Conservation (phyloP, 305 asterid species). For the Coffea humblotiana region DNA sequence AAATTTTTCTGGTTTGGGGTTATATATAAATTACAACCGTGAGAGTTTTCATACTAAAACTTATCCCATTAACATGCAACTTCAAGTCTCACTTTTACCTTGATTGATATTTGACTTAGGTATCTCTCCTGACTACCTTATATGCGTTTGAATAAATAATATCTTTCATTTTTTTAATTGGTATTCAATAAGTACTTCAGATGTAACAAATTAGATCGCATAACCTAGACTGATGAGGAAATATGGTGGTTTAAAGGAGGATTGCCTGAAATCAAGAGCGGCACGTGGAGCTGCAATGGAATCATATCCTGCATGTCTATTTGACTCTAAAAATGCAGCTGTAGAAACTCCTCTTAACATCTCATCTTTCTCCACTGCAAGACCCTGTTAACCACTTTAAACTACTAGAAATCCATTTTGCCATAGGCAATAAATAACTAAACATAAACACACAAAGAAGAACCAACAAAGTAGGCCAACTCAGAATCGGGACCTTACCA, state of each 20-base stretch:
- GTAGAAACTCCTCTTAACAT: conserved; percentile 57
- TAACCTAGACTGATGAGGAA: not conserved
- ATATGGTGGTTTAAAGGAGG: not conserved
- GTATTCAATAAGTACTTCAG: not conserved
- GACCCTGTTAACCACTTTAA: conserved; percentile 73
- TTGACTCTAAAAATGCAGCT: conserved; percentile 45
- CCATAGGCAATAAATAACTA: not conserved
- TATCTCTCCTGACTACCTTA: not conserved
- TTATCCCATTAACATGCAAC: not conserved
- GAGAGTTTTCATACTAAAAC: not conserved
- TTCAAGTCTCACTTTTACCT: not conserved
- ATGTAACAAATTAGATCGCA: not conserved
- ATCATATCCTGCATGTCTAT: conserved; percentile 61
- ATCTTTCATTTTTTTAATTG: not conserved
- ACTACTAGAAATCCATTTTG: conserved; percentile 23
- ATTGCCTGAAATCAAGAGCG: conserved; percentile 59
- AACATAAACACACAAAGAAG: conserved; percentile 15
- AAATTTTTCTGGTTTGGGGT: no score
- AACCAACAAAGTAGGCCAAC: conserved; percentile 1
- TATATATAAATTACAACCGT: not conserved
- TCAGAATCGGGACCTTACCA: conserved; percentile 17
- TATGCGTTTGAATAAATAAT: not conserved
- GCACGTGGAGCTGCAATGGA: conserved; percentile 58
- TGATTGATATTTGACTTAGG: not conserved
- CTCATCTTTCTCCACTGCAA: conserved; percentile 80